Evolutionary conservation across 2,329 filamentous ascomycete genomes (phyloP).

Genomic region (Exserohilum rostratum): DNA sequence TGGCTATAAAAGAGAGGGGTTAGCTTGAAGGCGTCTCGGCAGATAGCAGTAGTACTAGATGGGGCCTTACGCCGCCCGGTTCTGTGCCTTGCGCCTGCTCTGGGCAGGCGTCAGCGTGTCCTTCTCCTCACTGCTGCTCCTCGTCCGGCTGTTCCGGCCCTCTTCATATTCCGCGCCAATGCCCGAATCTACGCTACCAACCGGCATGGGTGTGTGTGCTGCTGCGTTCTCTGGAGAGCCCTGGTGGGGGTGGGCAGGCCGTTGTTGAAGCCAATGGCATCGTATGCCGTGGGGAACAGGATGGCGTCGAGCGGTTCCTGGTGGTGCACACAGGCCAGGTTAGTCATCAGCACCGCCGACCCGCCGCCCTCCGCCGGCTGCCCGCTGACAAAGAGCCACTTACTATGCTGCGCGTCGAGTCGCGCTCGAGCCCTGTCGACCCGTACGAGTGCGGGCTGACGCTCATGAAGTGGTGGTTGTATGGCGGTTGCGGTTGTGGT

Average conservation of each 20-base stretch:
- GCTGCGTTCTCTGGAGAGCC: slow-evolving; percentile 40
- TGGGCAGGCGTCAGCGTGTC: slow-evolving; percentile 55
- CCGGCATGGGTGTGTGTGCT: slow-evolving; percentile 39
- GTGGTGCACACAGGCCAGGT: slow-evolving; percentile 14
- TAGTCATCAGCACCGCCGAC: slow-evolving; percentile 23
- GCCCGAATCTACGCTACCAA: slow-evolving; percentile 53
- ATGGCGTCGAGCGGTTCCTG: slow-evolving; percentile 55
- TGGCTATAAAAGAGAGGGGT: slow-evolving; percentile 64
- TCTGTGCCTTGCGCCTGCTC: slow-evolving; percentile 71
- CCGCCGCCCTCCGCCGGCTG: background rate
- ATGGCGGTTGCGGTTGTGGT: slow-evolving; percentile 54
- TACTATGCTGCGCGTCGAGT: slow-evolving; percentile 44
- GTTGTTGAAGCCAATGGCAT: slow-evolving; percentile 39
- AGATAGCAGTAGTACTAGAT: no score
- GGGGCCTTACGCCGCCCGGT: slow-evolving; percentile 70
- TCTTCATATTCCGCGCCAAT: slow-evolving; percentile 50
- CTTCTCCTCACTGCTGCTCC: slow-evolving; percentile 57
- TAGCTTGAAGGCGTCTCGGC: no score
- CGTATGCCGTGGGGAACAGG: slow-evolving; percentile 33
- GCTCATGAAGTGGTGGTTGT: slow-evolving; percentile 53
- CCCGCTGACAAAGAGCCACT: slow-evolving; percentile 10
- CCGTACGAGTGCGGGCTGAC: slow-evolving; percentile 49
- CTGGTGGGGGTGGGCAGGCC: slow-evolving; percentile 36
- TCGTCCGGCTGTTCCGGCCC: slow-evolving; percentile 36
- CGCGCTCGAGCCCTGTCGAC: slow-evolving; percentile 45